These are phyloP conservation scores for Leptographium wingfieldii DNA, from an alignment of 2,329 filamentous ascomycete genomes.

Conservation along the genomic window DNA sequence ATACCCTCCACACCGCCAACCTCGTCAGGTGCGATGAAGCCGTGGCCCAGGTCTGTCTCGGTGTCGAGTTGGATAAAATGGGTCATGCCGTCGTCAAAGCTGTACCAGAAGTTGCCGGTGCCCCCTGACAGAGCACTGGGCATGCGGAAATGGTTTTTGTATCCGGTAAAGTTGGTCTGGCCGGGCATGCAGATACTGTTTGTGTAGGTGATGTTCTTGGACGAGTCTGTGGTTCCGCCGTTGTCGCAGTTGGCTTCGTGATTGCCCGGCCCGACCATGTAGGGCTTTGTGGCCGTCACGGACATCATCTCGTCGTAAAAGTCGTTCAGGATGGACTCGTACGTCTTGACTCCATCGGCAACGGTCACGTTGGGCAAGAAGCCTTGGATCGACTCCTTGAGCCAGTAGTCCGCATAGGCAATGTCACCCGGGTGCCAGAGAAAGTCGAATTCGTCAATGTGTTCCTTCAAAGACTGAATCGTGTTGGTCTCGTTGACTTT, in stretches of 20 bases:
- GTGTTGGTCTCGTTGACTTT: constrained; percentile 9
- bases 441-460: constrained; percentile 8
- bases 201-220: neutral
- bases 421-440: constrained; percentile 38
- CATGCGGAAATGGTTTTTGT: constrained; percentile 13
- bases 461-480: constrained; percentile 4
- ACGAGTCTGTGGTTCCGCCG: constrained; percentile 26
- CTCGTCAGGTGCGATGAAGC: constrained; percentile 10
- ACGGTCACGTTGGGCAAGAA: constrained; percentile 12
- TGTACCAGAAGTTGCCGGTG: constrained; percentile 12
- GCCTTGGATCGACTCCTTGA: constrained; percentile 27
- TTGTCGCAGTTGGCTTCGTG: constrained; percentile 24
- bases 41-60: constrained; percentile 11
- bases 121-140: constrained; percentile 7
- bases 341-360: constrained; percentile 30
- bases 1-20: neutral
- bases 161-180: constrained; percentile 14
- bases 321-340: constrained; percentile 38
- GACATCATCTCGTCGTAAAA: constrained; percentile 34
- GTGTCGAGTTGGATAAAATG: constrained; percentile 9
- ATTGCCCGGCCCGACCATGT: constrained; percentile 28
- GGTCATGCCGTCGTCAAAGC: constrained; percentile 12
- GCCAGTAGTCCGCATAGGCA: constrained; percentile 33
- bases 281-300: constrained; percentile 29
- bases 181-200: constrained; percentile 32